Percentiles rank a stretch among this genome's conserved stretches.
Evolutionary conservation across 2,329 filamentous ascomycete genomes (phyloP).

Genomic region (Colletotrichum brevisporum): DNA sequence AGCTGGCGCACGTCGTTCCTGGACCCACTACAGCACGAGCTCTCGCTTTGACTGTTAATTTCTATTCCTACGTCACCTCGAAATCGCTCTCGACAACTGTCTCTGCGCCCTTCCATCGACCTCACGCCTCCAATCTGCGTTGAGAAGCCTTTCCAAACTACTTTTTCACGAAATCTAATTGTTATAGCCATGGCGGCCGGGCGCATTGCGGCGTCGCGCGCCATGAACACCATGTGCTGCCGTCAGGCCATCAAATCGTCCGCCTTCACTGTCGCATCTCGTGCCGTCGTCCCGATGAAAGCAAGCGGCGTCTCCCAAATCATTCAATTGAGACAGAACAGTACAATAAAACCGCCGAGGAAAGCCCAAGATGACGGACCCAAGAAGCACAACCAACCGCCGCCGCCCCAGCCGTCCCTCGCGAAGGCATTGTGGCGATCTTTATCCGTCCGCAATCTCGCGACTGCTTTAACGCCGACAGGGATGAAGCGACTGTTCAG

Average conservation of each 20-base stretch:
- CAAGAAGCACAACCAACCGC: conserved; percentile 44
- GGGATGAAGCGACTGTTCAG: conserved; percentile 55
- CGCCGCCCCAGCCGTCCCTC: conserved; percentile 43
- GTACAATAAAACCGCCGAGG: conserved; percentile 4
- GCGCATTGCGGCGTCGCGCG: conserved; percentile 35
- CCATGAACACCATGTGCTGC: conserved; percentile 20
- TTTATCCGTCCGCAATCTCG: conserved; percentile 52
- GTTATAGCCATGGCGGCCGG: conserved; percentile 28
- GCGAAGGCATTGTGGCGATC: conserved; percentile 50
- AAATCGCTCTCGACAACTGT: neutral
- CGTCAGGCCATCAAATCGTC: conserved; percentile 15
- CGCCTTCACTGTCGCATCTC: conserved; percentile 1
- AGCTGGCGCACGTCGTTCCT: neutral
- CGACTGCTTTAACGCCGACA: conserved; percentile 55
- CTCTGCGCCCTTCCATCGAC: no score
- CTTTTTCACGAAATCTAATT: neutral
- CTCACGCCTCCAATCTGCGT: neutral
- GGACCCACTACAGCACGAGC: conserved; percentile 36
- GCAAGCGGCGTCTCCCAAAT: neutral
- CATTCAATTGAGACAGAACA: conserved; percentile 22
- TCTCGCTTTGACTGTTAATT: conserved; percentile 1
- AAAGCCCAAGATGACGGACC: conserved; percentile 1
- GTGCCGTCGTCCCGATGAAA: conserved; percentile 4
- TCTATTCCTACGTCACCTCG: conserved; percentile 33
- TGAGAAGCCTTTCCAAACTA: neutral